A percentile compares a stretch with the other conserved stretches of the same genome.
Evolutionary conservation across 495 filamentous ascomycete genomes (phyloP).

Genomic region (Penicillium diatomitis): DNA sequence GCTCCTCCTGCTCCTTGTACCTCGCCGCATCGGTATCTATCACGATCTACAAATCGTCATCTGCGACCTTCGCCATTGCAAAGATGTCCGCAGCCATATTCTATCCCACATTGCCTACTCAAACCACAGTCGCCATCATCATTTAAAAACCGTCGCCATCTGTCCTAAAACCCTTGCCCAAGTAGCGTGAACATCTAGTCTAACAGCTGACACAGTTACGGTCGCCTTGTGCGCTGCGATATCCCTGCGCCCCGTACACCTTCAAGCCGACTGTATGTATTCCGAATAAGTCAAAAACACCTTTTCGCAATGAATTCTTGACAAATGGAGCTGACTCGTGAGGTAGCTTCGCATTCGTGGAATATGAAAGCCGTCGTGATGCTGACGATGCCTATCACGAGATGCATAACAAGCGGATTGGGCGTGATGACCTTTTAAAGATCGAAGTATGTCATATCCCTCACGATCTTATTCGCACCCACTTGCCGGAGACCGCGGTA

Average conservation of each 20-base stretch:
- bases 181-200: neutral
- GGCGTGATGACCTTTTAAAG: conserved; percentile 91
- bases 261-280: conserved; percentile 83
- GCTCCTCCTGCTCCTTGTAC: neutral
- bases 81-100: too few relatives aligned
- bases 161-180: conserved; percentile 3
- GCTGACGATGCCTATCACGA: conserved; percentile 99
- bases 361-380: conserved; percentile 98
- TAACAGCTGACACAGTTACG: conserved; percentile 58
- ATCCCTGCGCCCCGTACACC: conserved; percentile 93
- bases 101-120: too few relatives aligned
- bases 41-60: too few relatives aligned
- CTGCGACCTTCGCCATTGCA: too few relatives aligned
- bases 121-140: too few relatives aligned
- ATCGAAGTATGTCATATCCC: conserved; percentile 65
- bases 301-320: neutral
- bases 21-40: too few relatives aligned
- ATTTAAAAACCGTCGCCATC: neutral
- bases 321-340: conserved; percentile 7
- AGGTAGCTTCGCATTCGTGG: conserved; percentile 91
- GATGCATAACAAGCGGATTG: conserved; percentile 99
- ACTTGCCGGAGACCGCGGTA: neutral
- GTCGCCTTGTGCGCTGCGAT: conserved; percentile 95
- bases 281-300: neutral
- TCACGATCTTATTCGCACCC: neutral